Base-by-base conservation (phyloP, 192 early-diverging fungal genomes). In the Pilobolus umbonatus region DNA sequence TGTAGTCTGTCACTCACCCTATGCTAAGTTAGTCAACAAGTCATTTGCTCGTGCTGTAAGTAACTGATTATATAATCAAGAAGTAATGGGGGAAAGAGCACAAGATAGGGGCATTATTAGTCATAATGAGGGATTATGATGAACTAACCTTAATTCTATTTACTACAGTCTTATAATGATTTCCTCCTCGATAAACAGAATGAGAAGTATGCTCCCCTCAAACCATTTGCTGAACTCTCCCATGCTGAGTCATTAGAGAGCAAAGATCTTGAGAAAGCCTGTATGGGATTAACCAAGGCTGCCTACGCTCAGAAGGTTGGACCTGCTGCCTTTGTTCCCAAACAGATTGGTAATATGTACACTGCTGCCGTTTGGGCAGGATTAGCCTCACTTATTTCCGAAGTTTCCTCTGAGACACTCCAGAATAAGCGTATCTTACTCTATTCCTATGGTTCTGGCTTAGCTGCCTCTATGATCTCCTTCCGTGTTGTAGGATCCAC, bases 361-460 rank as follows among this genome's bases (percentile, higher is more conserved):
- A 74, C 73, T 35, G 81, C 73, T 61, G 74, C 79, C 24, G 75
- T 79, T n/a, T 83, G 76, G 68, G 67, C 74, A 40, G 75, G 87
- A 55, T 80, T 99, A 24, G 81, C 80, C 10, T 89, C 89, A 26
- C 74, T 98, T 46, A 54, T 99, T 34, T 82, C 88, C n/a, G 77
- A 83, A 47, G 77, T 86, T 5, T 65, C 89, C 25, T 76, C 79
- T 26, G 85, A 82, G 36, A 62, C 88, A 52, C 78, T 96, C 43
- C 68, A 74, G 38, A 79, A 86, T 77, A 98, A 96, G 74, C 89
- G 94, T 47, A 69, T 99, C 25, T 79, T 81, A 25, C 30, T 96
- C 55, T 99, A 93, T 72, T 96, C 97, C 7, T 99, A 98, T 69
- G 97, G 97, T 50, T 95, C 93, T 5, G 97, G 97, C 35, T 89